These are phyloP conservation scores for Caryocar brasiliense DNA, from an alignment of 441 rosid species.

Conservation along the genomic window DNA sequence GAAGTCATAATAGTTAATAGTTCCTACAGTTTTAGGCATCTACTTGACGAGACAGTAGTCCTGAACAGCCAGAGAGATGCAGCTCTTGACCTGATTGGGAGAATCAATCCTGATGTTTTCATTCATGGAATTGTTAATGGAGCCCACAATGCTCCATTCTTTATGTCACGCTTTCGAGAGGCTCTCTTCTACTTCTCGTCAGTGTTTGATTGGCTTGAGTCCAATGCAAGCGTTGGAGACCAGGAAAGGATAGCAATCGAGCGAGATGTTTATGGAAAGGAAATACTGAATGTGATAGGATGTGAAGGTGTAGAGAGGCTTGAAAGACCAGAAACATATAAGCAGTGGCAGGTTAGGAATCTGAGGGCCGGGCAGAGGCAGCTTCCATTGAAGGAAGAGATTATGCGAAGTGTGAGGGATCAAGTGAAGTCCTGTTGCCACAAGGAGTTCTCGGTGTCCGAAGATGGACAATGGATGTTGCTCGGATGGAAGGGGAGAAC, in stretches of 20 bases:
- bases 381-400: slow-evolving; percentile 40
- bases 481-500: slow-evolving; percentile 98
- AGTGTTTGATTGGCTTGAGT: slow-evolving; percentile 36
- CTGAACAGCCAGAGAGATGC: slow-evolving; percentile 52
- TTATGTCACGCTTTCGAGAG: slow-evolving; percentile 42
- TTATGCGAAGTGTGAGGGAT: slow-evolving; percentile 30
- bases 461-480: slow-evolving; percentile 71
- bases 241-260: slow-evolving; percentile 46
- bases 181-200: slow-evolving; percentile 48
- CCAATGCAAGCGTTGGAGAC: slow-evolving; percentile 19
- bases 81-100: slow-evolving; percentile 52
- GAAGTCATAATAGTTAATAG: slow-evolving; percentile 72
- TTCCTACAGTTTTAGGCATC: slow-evolving; percentile 49
- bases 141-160: slow-evolving; percentile 38
- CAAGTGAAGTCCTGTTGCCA: slow-evolving; percentile 27
- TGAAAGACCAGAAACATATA: slow-evolving; percentile 79
- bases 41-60: slow-evolving; percentile 70
- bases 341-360: slow-evolving; percentile 70
- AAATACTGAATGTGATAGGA: slow-evolving; percentile 37
- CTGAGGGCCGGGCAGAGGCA: slow-evolving; percentile 63
- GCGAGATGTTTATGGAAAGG: slow-evolving; percentile 33
- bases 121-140: slow-evolving; percentile 41
- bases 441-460: slow-evolving; percentile 43
- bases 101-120: slow-evolving; percentile 51
- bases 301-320: slow-evolving; percentile 51